phyloP scores from a whole-genome alignment of 2,329 filamentous ascomycete genomes.

The Xylariaceae sp. region DNA sequence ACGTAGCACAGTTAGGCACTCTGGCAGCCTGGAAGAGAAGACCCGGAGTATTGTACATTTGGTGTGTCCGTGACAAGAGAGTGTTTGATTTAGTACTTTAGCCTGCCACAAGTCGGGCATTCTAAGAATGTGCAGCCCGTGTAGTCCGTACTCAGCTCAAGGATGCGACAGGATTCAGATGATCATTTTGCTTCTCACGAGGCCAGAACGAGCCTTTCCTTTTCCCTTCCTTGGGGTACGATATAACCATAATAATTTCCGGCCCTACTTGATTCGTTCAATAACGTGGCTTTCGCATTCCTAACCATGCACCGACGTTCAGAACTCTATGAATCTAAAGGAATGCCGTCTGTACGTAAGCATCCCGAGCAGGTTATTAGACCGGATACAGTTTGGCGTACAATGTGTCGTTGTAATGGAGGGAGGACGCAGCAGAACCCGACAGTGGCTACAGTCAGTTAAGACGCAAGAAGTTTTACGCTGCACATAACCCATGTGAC shows the following conservation, averaged over 20 bases:
- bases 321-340: too few relatives aligned
- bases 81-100: slow-evolving; percentile 4
- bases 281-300: too few relatives aligned
- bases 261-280: too few relatives aligned
- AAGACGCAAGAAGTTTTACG: slow-evolving; percentile 10
- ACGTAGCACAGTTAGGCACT: not conserved
- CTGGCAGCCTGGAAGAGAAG: not conserved
- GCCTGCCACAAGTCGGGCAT: slow-evolving; percentile 4
- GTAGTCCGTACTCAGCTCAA: not conserved
- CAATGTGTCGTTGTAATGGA: slow-evolving; percentile 14
- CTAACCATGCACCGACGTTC: too few relatives aligned
- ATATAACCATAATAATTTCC: too few relatives aligned
- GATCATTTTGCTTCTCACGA: not conserved
- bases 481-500: slow-evolving; percentile 23
- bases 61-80: slow-evolving; percentile 1
- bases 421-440: not conserved
- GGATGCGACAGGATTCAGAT: not conserved
- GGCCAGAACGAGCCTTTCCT: too few relatives aligned
- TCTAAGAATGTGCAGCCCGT: slow-evolving; percentile 8
- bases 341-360: too few relatives aligned
- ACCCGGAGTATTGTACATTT: not conserved
- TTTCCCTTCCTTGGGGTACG: too few relatives aligned
- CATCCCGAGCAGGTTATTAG: not conserved
- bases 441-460: too few relatives aligned
- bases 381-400: slow-evolving; percentile 18